Evolutionary conservation across 169 alveolate genomes (phyloP), one percentile per base, ranked within the genome.

Genomic region (Plasmodium cynomolgi): DNA sequence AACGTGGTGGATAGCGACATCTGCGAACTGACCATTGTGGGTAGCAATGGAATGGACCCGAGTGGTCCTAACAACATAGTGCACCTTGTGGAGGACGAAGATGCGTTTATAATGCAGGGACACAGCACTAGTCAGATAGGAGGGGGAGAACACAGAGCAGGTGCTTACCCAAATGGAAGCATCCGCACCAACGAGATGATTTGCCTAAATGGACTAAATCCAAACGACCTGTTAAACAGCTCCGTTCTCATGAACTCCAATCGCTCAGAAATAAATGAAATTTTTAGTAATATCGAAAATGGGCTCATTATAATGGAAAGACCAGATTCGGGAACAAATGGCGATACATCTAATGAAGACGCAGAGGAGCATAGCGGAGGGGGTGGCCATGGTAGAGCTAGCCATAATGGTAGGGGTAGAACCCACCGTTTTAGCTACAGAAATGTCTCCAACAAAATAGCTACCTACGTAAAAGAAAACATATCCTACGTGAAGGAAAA

Each of bases 201-300:
- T 26, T 20, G 29, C 23, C 33, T 83, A 54, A 83, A 68, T 33
- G 91, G 82, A 41, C 41, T 91, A n/a, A 91, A 91, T 41, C 95
- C 95, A 1, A 91, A 91, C 56, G 95, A 91, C 75, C 47, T 91
- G 5, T 2, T 91, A 39, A 71, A 82, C 41, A 81, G 75, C 54
- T 31, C 68, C 1, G 33, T 34, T 33, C 23, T 9, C 15, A 75
- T 39, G 17, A 56, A 83, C 39, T 17, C 71, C 7, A 79, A 58
- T 33, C 23, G 31, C 7, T 20, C 23, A 29, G 68, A 31, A 26
- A 83, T 20, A 20, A 81, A 54, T 50, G 39, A 39, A 47, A 47
- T 81, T 6, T 81, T 44, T n/a, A 81, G 71, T 37, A 20, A 81
- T 29, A 34, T 20, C 1, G 47, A 81, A 81, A 81, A 23, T 29